These are phyloP conservation scores for Rosa lucieae DNA, from an alignment of 306 rosid species.

Conservation along the genomic window DNA sequence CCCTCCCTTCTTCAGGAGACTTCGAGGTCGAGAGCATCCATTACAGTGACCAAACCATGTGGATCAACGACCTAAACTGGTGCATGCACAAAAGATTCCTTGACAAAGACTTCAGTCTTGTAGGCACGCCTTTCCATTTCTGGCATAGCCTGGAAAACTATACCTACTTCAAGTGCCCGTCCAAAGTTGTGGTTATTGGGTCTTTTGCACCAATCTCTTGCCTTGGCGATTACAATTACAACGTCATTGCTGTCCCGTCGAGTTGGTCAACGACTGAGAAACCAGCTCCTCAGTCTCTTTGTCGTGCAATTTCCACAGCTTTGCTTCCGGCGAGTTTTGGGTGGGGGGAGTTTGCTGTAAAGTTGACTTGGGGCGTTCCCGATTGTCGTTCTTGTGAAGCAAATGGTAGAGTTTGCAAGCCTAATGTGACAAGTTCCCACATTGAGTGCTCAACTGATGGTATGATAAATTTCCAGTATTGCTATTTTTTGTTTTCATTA, in stretches of 20 bases:
- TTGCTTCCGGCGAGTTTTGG: not conserved
- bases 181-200: not conserved
- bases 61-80: constrained; percentile 11
- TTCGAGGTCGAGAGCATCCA: not conserved
- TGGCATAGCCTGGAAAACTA: not conserved
- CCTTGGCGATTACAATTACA: not conserved
- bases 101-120: constrained; percentile 3
- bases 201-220: not conserved
- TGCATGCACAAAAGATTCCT: constrained; percentile 10
- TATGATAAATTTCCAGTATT: not conserved
- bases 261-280: not conserved
- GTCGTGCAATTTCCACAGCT: not conserved
- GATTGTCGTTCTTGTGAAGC: not conserved
- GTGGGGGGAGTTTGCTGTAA: not conserved
- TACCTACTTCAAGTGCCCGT: constrained; percentile 6
- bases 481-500: not conserved
- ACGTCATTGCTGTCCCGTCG: not conserved
- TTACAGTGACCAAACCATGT: not conserved
- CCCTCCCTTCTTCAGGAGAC: constrained; percentile 11
- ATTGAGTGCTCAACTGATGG: not conserved
- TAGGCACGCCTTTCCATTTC: constrained; percentile 24
- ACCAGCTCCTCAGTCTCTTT: not conserved
- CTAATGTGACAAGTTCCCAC: not conserved
- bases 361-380: constrained; percentile 41
- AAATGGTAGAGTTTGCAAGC: constrained; percentile 29